These are phyloP conservation scores for Euphrasia confusa DNA, from an alignment of 257 asterid genomes.

Conservation along the genomic window DNA sequence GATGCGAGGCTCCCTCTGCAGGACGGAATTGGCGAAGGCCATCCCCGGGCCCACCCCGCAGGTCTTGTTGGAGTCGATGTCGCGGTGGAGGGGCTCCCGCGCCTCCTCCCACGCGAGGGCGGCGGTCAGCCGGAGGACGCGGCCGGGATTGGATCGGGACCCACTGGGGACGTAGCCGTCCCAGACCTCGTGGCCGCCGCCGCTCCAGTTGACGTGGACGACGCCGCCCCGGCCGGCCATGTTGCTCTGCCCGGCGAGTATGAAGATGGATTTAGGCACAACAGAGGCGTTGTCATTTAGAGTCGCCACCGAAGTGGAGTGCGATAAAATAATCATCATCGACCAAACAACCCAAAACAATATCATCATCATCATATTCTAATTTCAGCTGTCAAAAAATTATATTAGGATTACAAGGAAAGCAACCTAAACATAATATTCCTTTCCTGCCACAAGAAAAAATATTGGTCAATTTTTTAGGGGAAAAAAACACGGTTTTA, in stretches of 20 bases:
- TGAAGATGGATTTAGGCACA: slow-evolving; percentile 39
- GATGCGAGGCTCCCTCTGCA: slow-evolving; percentile 32
- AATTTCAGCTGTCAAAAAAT: too few species aligned
- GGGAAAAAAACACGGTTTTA: too few species aligned
- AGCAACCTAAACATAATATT: too few species aligned
- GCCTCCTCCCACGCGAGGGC: slow-evolving; percentile 53
- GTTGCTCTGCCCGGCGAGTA: slow-evolving; percentile 89
- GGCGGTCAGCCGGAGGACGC: slow-evolving; percentile 45
- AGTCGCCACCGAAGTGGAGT: slow-evolving; percentile 28
- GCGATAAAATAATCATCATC: slow-evolving; percentile 28
- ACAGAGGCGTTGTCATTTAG: slow-evolving; percentile 15
- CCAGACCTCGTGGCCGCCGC: too few species aligned
- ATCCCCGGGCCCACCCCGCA: slow-evolving; percentile 92
- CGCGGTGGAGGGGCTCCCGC: slow-evolving; percentile 72
- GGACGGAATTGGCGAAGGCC: slow-evolving; percentile 49
- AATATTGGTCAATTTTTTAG: too few species aligned
- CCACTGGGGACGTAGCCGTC: slow-evolving; percentile 51
- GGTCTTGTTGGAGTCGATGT: slow-evolving; percentile 43
- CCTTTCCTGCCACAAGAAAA: too few species aligned
- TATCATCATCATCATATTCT: too few species aligned
- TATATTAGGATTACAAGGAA: too few species aligned
- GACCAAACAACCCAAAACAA: slow-evolving; percentile 40
- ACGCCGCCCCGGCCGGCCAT: slow-evolving; percentile 91
- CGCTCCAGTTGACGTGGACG: too few species aligned
- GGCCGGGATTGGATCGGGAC: slow-evolving; percentile 31